Base-by-base conservation (phyloP, 805 yeast genomes). In the Candida yuanshanica region DNA sequence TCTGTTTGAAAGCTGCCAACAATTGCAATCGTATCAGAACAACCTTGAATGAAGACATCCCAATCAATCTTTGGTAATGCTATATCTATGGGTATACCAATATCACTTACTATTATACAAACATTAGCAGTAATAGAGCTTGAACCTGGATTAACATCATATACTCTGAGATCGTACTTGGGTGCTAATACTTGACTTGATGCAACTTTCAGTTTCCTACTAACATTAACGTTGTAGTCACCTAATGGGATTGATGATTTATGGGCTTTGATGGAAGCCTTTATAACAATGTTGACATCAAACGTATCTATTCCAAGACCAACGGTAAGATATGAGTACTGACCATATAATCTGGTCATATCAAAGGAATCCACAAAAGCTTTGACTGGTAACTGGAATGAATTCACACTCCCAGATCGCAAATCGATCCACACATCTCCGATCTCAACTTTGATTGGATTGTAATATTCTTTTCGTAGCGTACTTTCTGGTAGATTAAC, bases 1-100 rank as follows among this genome's bases (percentile, higher is more conserved):
- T 31, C 36, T 10, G 49, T 34, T 2, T 12, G 13, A 25, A 49
- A 12, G 5, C 46, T 12, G 8, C 37, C 46, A 11, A 51, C 7
- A 17, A 39, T 39, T 23, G 48, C 32, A 32, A 48, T 20, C 33
- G 39, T 47, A n/a, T 23, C 10, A 9, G 36, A 35, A 33, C 57
- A 52, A 1, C 51, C 52, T 8, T 42, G 47, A 13, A 49, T 35
- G 16, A 43, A 47, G 8, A 45, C 20, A 22, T 51, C 55, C 55
- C 57, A 52, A 12, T 51, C 53, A 6, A 52, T 36, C 12, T 35
- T 22, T 7, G 42, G 40, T 1, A 43, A 5, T 4, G 35, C 14
- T 10, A 38, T 4, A 8, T 21, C 21, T 4, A 42, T 34, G 2
- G 37, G 40, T 1, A 39, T 4, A 17, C 38, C 39, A 9, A 38